Percentiles rank a stretch among this genome's conserved stretches.
Evolutionary conservation across 2,329 filamentous ascomycete genomes (phyloP).

Genomic region (Magnaporthiopsis incrustans): DNA sequence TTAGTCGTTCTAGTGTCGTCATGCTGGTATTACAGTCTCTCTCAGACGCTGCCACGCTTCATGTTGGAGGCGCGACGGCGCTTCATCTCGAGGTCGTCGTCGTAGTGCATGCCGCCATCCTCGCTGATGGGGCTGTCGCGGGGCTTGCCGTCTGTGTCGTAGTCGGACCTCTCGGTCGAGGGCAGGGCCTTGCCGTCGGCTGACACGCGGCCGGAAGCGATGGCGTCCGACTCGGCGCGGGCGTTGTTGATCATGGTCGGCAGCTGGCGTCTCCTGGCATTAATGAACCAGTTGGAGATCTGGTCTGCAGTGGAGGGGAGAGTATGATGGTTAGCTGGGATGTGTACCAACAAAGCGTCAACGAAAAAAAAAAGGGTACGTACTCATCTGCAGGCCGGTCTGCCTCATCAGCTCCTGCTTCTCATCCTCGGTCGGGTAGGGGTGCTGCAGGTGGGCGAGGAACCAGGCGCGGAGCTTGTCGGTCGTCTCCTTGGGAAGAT

Average conservation of each 20-base stretch:
- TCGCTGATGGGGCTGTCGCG: conserved; percentile 36
- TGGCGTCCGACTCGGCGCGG: conserved; percentile 41
- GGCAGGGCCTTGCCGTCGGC: conserved; percentile 30
- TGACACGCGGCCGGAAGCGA: conserved; percentile 24
- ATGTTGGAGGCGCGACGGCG: conserved; percentile 27
- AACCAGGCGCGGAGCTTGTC: conserved; percentile 79
- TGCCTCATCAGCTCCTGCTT: conserved; percentile 72
- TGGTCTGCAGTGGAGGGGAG: conserved; percentile 37
- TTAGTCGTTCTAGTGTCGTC: too few species aligned
- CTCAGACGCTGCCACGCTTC: conserved; percentile 38
- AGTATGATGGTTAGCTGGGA: background rate
- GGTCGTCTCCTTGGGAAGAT: conserved; percentile 84
- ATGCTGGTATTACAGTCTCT: too few species aligned
- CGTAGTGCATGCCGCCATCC: conserved; percentile 35
- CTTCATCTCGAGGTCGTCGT: conserved; percentile 28
- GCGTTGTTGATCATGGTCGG: conserved; percentile 52
- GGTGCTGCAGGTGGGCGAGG: conserved; percentile 65
- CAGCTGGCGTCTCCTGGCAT: conserved; percentile 60
- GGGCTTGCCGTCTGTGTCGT: conserved; percentile 25
- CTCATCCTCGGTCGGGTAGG: conserved; percentile 82
- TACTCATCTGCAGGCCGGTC: conserved; percentile 73
- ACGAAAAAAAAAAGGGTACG: conserved; percentile 24
- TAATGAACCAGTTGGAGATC: conserved; percentile 79
- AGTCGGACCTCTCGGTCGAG: conserved; percentile 30
- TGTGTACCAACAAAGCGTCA: too few species aligned